Percentiles rank a stretch among this genome's conserved stretches.
Conservation (phyloP, 1,284 basidiomycete species). For the Ceratobasidium sp. region DNA sequence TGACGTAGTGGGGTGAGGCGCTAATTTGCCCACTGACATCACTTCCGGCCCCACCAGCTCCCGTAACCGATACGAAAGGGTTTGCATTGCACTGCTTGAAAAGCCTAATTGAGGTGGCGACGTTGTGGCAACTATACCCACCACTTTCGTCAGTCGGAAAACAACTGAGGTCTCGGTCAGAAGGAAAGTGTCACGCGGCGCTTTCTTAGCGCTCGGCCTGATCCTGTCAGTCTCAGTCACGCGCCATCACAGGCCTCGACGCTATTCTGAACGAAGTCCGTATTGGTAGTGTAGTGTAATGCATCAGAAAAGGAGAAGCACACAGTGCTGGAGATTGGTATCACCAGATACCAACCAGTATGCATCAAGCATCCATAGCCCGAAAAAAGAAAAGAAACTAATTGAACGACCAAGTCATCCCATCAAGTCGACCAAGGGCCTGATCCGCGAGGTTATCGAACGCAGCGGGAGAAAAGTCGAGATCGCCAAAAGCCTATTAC, state of each 20-base stretch:
- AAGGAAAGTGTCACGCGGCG: neutral
- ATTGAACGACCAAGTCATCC: conserved; percentile 64
- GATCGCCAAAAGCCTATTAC: conserved; percentile 62
- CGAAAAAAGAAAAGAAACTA: conserved; percentile 4
- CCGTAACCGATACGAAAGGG: neutral
- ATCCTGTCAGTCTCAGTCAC: conserved; percentile 1
- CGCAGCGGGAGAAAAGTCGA: conserved; percentile 60
- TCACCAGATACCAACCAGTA: conserved; percentile 22
- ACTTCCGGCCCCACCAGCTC: conserved; percentile 8
- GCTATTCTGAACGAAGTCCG: neutral
- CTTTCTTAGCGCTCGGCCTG: no score
- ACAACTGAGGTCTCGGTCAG: neutral
- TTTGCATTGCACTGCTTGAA: no score
- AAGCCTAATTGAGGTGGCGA: neutral
- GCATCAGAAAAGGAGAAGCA: conserved; percentile 27
- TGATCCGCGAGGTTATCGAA: conserved; percentile 62
- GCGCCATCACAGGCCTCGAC: neutral
- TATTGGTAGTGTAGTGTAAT: conserved; percentile 7
- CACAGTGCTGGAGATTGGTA: conserved; percentile 16
- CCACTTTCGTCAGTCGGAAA: neutral
- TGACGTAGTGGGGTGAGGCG: conserved; percentile 4
- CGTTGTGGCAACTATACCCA: neutral
- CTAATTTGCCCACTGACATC: conserved; percentile 12
- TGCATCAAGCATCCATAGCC: conserved; percentile 19
- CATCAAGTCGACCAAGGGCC: conserved; percentile 66